These are phyloP conservation scores for Phialemoniopsis sp. DNA, from an alignment of 2,329 filamentous ascomycete species.

Conservation along the genomic window DNA sequence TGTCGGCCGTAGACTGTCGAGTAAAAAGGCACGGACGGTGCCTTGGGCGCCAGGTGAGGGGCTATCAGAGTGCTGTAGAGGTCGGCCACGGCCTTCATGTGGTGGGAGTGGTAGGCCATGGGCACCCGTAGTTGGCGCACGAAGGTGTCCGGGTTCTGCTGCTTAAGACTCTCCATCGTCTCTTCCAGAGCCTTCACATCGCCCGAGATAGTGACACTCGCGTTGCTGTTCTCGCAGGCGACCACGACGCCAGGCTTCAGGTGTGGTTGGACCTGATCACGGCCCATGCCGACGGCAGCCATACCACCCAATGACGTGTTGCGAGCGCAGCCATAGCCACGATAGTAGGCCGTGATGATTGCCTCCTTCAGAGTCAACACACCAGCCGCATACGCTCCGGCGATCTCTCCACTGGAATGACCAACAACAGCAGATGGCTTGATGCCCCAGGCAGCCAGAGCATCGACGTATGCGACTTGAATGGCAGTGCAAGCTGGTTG, in stretches of 20 bases:
- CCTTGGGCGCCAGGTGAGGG: too few relatives aligned
- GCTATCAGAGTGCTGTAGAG: conserved; percentile 17
- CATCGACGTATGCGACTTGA: conserved; percentile 25
- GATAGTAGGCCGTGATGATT: conserved; percentile 22
- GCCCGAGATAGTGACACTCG: conserved; percentile 18
- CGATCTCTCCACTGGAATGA: conserved; percentile 25
- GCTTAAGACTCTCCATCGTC: conserved; percentile 10
- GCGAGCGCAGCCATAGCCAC: too few relatives aligned
- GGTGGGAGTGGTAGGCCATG: conserved; percentile 27
- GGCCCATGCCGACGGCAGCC: conserved; percentile 28
- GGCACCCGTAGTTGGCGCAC: conserved; percentile 20
- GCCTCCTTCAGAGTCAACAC: conserved; percentile 14
- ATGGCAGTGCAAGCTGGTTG: conserved; percentile 29
- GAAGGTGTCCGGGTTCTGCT: conserved; percentile 12
- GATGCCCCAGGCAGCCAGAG: conserved; percentile 18
- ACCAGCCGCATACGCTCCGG: conserved; percentile 20
- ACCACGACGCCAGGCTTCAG: too few relatives aligned
- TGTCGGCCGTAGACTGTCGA: conserved; percentile 16
- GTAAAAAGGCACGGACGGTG: too few relatives aligned
- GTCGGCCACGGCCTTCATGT: conserved; percentile 15
- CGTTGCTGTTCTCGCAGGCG: conserved; percentile 15
- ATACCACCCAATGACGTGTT: conserved; percentile 29
- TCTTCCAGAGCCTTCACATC: conserved; percentile 13
- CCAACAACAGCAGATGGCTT: conserved; percentile 16
- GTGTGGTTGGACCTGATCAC: too few relatives aligned